Evolutionary conservation across 306 rosid species (phyloP), one percentile per base, ranked within the genome.

Genomic region (Ceratonia siliqua): DNA sequence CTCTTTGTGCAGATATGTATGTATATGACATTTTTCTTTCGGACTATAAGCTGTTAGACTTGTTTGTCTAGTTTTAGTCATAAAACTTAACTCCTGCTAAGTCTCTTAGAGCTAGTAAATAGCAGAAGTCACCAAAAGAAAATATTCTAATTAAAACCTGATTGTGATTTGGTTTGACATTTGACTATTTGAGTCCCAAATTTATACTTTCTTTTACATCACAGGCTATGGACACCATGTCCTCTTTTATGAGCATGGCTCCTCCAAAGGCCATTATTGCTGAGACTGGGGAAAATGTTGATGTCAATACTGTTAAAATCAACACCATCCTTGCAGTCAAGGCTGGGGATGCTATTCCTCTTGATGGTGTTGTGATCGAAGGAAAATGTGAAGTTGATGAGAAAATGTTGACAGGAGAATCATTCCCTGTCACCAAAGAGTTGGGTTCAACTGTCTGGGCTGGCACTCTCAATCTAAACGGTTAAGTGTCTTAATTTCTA

Each of bases 311-410:
- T 80, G 97, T 94, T 15, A 81, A 87, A 76, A 54, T 94, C 52
- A 86, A 82, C 81, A 82, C 94, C 38, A 76, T 86, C 33, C 82
- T 94, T 5, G 91, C 94, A 0, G 85, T 91, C n/a, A 94, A 88
- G 81, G 89, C 97, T 3, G 97, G 98, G 18, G 96, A 94, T 11
- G 84, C 73, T n/a, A 82, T 94, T 35, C 98, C 98, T 25, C 93
- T 94, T 36, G 97, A 94, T 78, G 98, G 97, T 46, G 35, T 91
- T 5, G 94, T 94, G 33, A 89, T 85, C 2, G 97, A 89, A 27
- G 98, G 97, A 20, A 80, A 82, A 21, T 85, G 92, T 43, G 98
- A 94, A 75, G 98, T 87, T 1, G 98, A 94, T 79, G 96, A 94
- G 83, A 91, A 94, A 73, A 84, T 90, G 75, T 85, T 91, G 11